A percentile compares a stretch with the other conserved stretches of the same genome.
Conservation (phyloP, 352 stramenopile genomes). For the Phytopythium delawarense region DNA sequence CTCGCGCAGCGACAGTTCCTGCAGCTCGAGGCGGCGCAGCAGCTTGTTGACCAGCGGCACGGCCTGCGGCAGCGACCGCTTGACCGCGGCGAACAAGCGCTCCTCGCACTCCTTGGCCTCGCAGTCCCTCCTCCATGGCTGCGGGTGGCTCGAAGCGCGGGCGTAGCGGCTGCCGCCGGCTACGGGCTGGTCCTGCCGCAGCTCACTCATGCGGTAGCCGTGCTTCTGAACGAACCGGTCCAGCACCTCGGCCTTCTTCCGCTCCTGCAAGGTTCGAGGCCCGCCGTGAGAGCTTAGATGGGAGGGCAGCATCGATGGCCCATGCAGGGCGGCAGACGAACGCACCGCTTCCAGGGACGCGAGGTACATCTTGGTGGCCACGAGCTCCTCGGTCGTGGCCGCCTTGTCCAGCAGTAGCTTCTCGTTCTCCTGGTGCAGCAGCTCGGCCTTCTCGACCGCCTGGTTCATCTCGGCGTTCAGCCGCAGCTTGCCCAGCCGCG, state of each 20-base stretch:
- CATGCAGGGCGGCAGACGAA: too few species aligned
- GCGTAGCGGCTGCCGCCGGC: constrained; percentile 70
- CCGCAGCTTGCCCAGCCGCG: constrained; percentile 44
- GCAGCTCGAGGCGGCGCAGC: constrained; percentile 58
- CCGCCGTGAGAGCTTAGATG: too few species aligned
- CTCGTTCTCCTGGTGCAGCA: constrained; percentile 60
- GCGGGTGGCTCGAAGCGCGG: constrained; percentile 49
- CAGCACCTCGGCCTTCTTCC: constrained; percentile 72
- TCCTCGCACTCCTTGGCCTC: constrained; percentile 44
- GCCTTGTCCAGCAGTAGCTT: constrained; percentile 63
- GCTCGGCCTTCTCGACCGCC: constrained; percentile 46
- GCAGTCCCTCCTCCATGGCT: constrained; percentile 38
- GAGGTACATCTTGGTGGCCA: constrained; percentile 66
- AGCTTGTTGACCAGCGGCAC: constrained; percentile 69
- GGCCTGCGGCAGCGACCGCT: constrained; percentile 57
- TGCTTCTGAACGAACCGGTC: constrained; percentile 80
- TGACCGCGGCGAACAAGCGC: constrained; percentile 51
- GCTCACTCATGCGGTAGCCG: constrained; percentile 57
- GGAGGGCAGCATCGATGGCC: too few species aligned
- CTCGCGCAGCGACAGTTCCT: constrained; percentile 70
- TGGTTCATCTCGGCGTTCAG: constrained; percentile 53
- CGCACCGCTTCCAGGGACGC: constrained; percentile 60
- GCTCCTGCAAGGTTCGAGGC: constrained; percentile 37
- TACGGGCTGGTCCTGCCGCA: constrained; percentile 25
- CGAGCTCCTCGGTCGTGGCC: constrained; percentile 50